Conservation (phyloP, 352 stramenopile genomes). For the Pythium apleroticum region DNA sequence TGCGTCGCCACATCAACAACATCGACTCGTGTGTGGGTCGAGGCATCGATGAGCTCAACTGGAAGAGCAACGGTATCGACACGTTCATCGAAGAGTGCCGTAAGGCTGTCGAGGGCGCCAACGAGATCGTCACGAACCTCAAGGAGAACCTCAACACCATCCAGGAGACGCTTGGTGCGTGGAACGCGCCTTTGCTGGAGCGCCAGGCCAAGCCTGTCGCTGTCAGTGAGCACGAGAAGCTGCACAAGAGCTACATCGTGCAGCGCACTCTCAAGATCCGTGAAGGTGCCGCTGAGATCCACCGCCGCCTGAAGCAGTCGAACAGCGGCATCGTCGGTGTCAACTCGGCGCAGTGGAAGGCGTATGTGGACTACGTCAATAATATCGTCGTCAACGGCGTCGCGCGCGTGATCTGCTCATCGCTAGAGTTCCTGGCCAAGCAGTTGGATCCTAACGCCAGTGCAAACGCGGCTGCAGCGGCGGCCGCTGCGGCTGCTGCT, state of each 20-base stretch:
- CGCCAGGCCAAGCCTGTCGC: slow-evolving; percentile 95
- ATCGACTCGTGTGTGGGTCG: slow-evolving; percentile 94
- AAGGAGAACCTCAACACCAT: slow-evolving; percentile 97
- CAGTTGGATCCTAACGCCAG: slow-evolving; percentile 90
- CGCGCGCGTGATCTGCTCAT: slow-evolving; percentile 82
- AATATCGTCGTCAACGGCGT: slow-evolving; percentile 96
- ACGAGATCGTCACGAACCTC: slow-evolving; percentile 94
- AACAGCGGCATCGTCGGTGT: slow-evolving; percentile 94
- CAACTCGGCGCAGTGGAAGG: slow-evolving; percentile 96
- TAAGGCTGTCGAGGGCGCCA: slow-evolving; percentile 84
- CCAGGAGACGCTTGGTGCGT: slow-evolving; percentile 91
- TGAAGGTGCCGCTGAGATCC: slow-evolving; percentile 94
- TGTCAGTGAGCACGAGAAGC: slow-evolving; percentile 95
- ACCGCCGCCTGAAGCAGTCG: slow-evolving; percentile 94
- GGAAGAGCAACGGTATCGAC: slow-evolving; percentile 92
- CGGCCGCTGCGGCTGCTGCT: slow-evolving; percentile 34
- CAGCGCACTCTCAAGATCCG: slow-evolving; percentile 95
- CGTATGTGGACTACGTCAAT: slow-evolving; percentile 98
- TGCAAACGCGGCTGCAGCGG: slow-evolving; percentile 26
- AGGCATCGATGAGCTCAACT: slow-evolving; percentile 95
- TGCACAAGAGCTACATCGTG: slow-evolving; percentile 93
- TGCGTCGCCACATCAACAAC: slow-evolving; percentile 94
- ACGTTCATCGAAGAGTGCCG: slow-evolving; percentile 94
- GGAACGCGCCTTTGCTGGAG: slow-evolving; percentile 94
- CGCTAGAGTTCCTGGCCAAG: slow-evolving; percentile 92